Evolutionary conservation across 1,139 yeast species (phyloP), one percentile per base, ranked within the genome.

Genomic region (Candida sanyaensis): DNA sequence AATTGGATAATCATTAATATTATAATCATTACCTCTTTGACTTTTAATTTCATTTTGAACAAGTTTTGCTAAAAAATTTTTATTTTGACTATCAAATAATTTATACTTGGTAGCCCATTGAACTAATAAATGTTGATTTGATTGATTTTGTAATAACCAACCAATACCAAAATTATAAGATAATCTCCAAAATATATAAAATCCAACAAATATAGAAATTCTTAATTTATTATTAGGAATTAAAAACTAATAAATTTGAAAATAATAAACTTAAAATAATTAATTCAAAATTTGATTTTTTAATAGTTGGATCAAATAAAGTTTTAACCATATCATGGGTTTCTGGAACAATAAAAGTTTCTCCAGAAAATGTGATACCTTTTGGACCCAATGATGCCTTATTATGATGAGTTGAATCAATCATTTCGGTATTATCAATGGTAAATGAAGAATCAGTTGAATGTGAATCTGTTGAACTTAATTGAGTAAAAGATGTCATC

Each of bases 311-410:
- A 66, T 88, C 95, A 58, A 89, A 84, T 45, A 89, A 70, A 1
- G 95, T 85, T 55, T 90, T 77, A 31, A 89, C 88, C 96, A 89
- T 88, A 62, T 89, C 96, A 59, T 86, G 88, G 26, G 96, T 89
- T 56, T 81, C 81, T 2, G 96, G 96, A 6, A 88, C 93, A 17
- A 68, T 64, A 56, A 88, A 88, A 11, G 76, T 71, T 39, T 66
- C 73, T 4, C 80, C 81, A 11, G 68, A 60, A 49, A 77, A 72
- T 29, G 84, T 79, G 49, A 77, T 73, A 1, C 84, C 85, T 43
- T 65, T 69, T 4, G 73, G 69, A 5, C 70, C 71, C 5, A 59
- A 48, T 5, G 33, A 23, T n/a, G 17, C 21, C 6, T 29, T 10
- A 10, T 34, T 34, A 11, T 32, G 24, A 9, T 27, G 24, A 13